phyloP scores from a whole-genome alignment of 1,139 yeast genomes.

The Diutina pseudorugosa region DNA sequence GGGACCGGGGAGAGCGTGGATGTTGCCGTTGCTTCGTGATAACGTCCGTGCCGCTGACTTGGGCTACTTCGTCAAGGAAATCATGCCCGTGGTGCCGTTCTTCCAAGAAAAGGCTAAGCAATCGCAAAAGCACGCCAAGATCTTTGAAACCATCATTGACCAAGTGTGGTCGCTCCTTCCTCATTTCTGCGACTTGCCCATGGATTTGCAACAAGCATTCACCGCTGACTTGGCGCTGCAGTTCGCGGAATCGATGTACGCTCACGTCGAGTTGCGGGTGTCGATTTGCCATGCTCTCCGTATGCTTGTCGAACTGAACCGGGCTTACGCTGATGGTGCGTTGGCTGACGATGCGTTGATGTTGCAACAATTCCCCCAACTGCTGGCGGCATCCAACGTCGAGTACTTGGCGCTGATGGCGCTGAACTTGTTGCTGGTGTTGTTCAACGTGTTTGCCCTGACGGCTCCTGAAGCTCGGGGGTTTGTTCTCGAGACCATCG shows the following conservation, averaged over 20 bases:
- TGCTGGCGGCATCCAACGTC: conserved; percentile 43
- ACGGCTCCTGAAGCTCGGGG: conserved; percentile 78
- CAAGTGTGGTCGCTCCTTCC: conserved; percentile 92
- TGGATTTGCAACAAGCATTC: conserved; percentile 53
- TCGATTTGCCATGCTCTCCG: conserved; percentile 73
- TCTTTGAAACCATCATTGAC: conserved; percentile 72
- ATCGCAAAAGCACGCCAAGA: conserved; percentile 44
- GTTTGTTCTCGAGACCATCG: conserved; percentile 75
- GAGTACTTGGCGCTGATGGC: conserved; percentile 55
- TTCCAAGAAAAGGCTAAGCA: conserved; percentile 38
- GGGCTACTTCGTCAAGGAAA: conserved; percentile 44
- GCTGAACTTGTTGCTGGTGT: conserved; percentile 67
- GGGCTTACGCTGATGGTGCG: conserved; percentile 49
- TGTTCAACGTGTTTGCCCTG: conserved; percentile 84
- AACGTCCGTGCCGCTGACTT: conserved; percentile 64
- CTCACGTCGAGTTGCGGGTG: conserved; percentile 64
- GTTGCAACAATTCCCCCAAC: conserved; percentile 40
- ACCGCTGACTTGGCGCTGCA: conserved; percentile 67
- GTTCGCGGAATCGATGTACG: conserved; percentile 63
- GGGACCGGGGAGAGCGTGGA: conserved; percentile 86
- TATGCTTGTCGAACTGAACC: conserved; percentile 66
- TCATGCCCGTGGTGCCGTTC: conserved; percentile 56
- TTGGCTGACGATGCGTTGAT: conserved; percentile 44
- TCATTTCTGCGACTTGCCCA: conserved; percentile 78
- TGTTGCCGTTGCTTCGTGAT: conserved; percentile 86